Evolutionary conservation across 805 yeast species (phyloP).

Genomic region (Yarrowia porcina): DNA sequence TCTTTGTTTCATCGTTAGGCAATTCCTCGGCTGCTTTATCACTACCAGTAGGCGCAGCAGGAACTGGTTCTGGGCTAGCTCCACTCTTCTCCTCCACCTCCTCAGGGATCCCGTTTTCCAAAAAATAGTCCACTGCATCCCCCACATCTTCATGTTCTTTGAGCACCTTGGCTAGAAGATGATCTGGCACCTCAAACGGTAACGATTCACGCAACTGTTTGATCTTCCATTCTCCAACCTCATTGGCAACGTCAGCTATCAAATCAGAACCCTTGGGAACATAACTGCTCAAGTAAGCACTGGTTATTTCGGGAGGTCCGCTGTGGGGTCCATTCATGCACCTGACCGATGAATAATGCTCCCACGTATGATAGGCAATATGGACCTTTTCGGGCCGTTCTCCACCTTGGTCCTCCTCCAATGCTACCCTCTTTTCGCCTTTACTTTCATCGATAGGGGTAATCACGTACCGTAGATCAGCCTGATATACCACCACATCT

Average conservation of each 20-base stretch:
- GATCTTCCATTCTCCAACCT: constrained; percentile 21
- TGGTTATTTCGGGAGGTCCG: constrained; percentile 36
- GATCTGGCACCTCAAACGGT: constrained; percentile 1
- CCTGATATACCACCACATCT: constrained; percentile 42
- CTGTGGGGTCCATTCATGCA: constrained; percentile 40
- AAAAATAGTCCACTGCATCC: neutral
- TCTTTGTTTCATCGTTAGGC: neutral
- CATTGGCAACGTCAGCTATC: neutral
- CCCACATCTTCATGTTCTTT: constrained; percentile 14
- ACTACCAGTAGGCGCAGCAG: too few relatives aligned
- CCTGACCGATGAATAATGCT: constrained; percentile 44
- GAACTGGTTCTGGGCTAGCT: too few relatives aligned
- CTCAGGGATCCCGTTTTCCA: constrained; percentile 15
- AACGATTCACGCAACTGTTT: neutral
- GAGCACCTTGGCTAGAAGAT: neutral
- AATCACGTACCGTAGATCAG: constrained; percentile 40
- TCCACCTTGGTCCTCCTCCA: neutral
- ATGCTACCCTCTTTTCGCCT: neutral
- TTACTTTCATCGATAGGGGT: constrained; percentile 12
- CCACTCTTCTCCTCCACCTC: neutral
- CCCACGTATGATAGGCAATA: constrained; percentile 45
- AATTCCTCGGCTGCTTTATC: too few relatives aligned
- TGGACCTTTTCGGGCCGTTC: constrained; percentile 32
- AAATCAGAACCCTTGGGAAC: neutral
- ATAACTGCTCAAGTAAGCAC: neutral